Evolutionary conservation across 2,329 filamentous ascomycete genomes (phyloP), one percentile per base, ranked within the genome.

Genomic region (Ophiostoma fasciatum): DNA sequence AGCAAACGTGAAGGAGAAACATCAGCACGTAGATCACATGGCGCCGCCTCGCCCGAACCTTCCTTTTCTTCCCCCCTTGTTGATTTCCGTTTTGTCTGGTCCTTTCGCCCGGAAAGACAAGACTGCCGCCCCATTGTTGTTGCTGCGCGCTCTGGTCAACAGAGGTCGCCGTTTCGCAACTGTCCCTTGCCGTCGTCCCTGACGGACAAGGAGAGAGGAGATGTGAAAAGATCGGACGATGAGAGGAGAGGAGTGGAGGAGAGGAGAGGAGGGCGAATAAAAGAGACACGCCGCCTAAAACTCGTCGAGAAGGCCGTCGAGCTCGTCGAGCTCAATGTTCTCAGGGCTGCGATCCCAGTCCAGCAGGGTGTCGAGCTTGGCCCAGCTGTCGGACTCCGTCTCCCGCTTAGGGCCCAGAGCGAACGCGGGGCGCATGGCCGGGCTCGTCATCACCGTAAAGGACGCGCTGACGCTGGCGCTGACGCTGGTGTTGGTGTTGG

Each of bases 321-420:
- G 74, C 63, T 98, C 90, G 31, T 94, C 84, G 33, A 96, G 72
- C 55, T 92, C 85, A 47, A 96, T 78, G 45, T 76, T 81, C 61
- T 96, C 90, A 1, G 87, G 85, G 52, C 77, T 84, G 52, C 68
- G 68, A 50, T 80, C 78, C 59, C 73, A 71, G 47, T 74, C 68
- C 39, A 64, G 51, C 41, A 59, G 51, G 41, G 49, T 50, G 37
- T 65, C 63, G 12, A 65, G 41, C 44, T 62, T 62, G 26, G 57
- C 51, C 59, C 62, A 65, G 39, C 48, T 55, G 36, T 63, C 62
- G 11, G 53, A 47, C 40, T 65, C 60, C 26, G 41, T 43, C 37
- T 59, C 59, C 34, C 57, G 47, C 39, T 44, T 61, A 43, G 54
- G 58, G 41, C 59, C 62, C 38, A 64, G 46, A 45, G 61, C 61